Conservation (phyloP, 1,284 basidiomycete genomes). For the Athelia psychrophila region DNA sequence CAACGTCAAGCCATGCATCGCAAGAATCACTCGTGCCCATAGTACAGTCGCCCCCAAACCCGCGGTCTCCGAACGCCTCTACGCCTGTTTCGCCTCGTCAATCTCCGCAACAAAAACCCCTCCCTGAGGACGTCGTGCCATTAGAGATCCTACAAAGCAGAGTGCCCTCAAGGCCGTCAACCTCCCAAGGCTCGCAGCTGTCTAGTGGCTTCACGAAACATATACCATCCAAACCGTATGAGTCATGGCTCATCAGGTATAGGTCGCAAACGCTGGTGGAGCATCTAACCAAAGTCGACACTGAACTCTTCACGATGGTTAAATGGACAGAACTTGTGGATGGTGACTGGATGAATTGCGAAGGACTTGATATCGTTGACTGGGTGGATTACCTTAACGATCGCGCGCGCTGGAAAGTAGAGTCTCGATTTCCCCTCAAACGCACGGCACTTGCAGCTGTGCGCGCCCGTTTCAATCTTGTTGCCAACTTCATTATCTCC, state of each 20-base stretch:
- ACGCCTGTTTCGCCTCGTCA: conserved; percentile 27
- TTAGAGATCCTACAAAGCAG: conserved; percentile 64
- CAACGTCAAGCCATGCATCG: background rate
- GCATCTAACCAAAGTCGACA: conserved; percentile 86
- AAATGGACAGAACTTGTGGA: conserved; percentile 82
- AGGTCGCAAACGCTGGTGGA: conserved; percentile 66
- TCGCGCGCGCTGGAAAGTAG: conserved; percentile 65
- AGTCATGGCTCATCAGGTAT: conserved; percentile 64
- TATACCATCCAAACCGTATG: conserved; percentile 37
- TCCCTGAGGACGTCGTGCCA: conserved; percentile 59
- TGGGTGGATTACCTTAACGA: conserved; percentile 84
- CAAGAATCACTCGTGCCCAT: background rate
- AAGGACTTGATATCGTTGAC: conserved; percentile 72
- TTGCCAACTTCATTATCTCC: conserved; percentile 80
- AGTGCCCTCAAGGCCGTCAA: conserved; percentile 37
- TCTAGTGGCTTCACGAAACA: conserved; percentile 10
- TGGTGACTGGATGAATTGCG: conserved; percentile 61
- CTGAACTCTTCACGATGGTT: conserved; percentile 80
- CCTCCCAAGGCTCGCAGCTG: conserved; percentile 28
- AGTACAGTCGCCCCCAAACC: background rate
- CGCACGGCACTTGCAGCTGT: conserved; percentile 73
- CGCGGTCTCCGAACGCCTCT: background rate
- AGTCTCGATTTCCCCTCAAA: conserved; percentile 52
- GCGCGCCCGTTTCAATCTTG: conserved; percentile 85
- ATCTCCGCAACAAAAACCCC: conserved; percentile 44